Evolutionary conservation across 108 stramenopile species (phyloP), one percentile per base, ranked within the genome.

Genomic region (Fragilaria crotonensis): DNA sequence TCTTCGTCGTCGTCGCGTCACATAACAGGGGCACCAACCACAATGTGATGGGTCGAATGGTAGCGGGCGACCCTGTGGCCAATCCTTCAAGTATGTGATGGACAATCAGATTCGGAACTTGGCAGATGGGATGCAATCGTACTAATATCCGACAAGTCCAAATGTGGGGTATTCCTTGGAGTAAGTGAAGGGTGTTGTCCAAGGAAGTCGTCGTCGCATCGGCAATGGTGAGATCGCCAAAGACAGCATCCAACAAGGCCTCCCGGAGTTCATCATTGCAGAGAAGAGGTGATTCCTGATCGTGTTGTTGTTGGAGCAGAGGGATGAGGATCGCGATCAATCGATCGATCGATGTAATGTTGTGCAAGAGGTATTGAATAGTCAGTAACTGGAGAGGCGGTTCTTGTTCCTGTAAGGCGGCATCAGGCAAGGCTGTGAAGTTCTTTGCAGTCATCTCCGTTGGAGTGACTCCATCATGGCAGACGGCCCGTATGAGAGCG

Each of bases 241-340:
- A 64, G 1, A 64, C 63, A 28, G 55, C 54, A 25, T 64, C 63
- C 22, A 64, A 30, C 11, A 64, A 22, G 1, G 52, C 63, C 45
- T 64, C 63, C 45, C 25, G 33, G 17, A 64, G 22, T 31, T 62
- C 60, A 25, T 59, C 27, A 41, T 14, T 41, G 7, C 14, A 7
- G 11, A 14, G 14, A 41, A 11, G 14, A 11, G 7, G 36, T 11
- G 36, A 41, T 14, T 14, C 36, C 14, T 7, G 11, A 41, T 7
- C 7, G n/a, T n/a, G n/a, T 11, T 7, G 14, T 11, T 41, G 7
- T 41, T 41, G 36, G 11, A 41, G 14, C 14, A 41, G 36, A 7
- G 36, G 36, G 11, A 41, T 11, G 11, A 41, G 36, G 7, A 41
- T 14, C 14, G 7, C 14, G 14, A 41, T 41, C 11, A 41, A 14